Base-by-base conservation (phyloP, 2,329 filamentous ascomycete genomes). In the Stagonosporopsis tanaceti region DNA sequence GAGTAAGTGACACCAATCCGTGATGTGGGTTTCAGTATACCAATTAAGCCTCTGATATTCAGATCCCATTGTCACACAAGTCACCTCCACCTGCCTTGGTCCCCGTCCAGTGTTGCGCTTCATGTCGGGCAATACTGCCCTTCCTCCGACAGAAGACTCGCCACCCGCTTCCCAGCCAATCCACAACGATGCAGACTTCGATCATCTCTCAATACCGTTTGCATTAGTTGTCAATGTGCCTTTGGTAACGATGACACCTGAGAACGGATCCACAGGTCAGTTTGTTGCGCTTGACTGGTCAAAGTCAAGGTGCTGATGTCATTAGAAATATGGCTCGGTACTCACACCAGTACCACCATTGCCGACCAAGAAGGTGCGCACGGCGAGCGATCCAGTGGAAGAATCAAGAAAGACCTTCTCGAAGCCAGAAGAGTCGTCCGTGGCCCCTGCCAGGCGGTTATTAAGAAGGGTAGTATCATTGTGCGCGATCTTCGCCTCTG, bases 311-410 rank as follows among this genome's bases (percentile, higher is more conserved):
- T 12, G 8, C 28, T 30, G 11, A 30, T 12, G 1, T 12, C 11
- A 11, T 12, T 30, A 30, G 82, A 84, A 64, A 67, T 84, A 15
- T 84, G 82, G 82, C 74, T 79, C 0, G 82, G 82, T 1, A 80
- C 77, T 0, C 82, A 84, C 61, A 57, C 57, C 30, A 47, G 67
- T n/a, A 76, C 77, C 20, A 77, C 67, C 2, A 64, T 74, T 37
- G 64, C 65, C 6, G 71, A 74, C 22, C 70, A 74, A 55, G 66
- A 71, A 41, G 69, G 70, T 28, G 58, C 84, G 87, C 68, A 72
- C 24, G 70, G 70, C 4, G 68, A 73, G 15, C 62, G 70, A 11
- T 69, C 69, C 0, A 72, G 69, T 20, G 70, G 70, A 3, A 64
- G 66, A 15, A 72, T 74, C 52, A 71, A 71, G 57, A 53, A 64